phyloP scores from a whole-genome alignment of 108 stramenopile genomes.

The Cyclotella distinguenda region DNA sequence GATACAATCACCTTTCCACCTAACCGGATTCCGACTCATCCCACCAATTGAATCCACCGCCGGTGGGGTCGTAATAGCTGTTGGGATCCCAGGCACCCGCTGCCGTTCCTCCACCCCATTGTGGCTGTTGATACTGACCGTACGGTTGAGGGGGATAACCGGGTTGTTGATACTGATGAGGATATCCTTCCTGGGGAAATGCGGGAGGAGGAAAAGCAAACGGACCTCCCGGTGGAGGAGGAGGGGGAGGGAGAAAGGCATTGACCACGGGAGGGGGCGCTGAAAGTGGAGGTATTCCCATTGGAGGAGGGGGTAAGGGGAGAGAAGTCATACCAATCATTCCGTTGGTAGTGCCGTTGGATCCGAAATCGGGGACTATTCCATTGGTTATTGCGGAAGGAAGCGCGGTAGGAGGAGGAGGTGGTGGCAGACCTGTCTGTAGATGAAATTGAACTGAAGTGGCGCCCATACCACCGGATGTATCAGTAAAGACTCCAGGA shows the following conservation, averaged over 20 bases:
- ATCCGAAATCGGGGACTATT: slow-evolving; percentile 26
- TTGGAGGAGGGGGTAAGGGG: slow-evolving; percentile 46
- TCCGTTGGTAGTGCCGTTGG: background rate
- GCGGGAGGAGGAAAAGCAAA: background rate
- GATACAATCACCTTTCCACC: background rate
- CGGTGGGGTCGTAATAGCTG: slow-evolving; percentile 22
- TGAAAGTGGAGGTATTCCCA: slow-evolving; percentile 22
- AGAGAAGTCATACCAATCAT: background rate
- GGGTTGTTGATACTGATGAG: slow-evolving; percentile 23
- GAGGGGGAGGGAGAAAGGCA: slow-evolving; percentile 8
- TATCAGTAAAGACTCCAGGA: slow-evolving; percentile 16
- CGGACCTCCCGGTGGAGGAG: slow-evolving; percentile 31
- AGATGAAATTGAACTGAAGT: slow-evolving; percentile 3
- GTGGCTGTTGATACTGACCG: slow-evolving; percentile 38
- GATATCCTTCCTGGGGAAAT: slow-evolving; percentile 16
- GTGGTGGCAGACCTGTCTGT: slow-evolving; percentile 13
- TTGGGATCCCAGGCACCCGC: slow-evolving; percentile 20
- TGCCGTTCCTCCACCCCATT: slow-evolving; percentile 32
- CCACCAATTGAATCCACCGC: slow-evolving; percentile 90
- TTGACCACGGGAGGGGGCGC: background rate
- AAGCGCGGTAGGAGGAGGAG: slow-evolving; percentile 17
- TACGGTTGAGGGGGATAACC: slow-evolving; percentile 19
- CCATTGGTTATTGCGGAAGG: slow-evolving; percentile 31
- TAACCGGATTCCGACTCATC: slow-evolving; percentile 32
- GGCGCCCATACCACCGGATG: slow-evolving; percentile 3